Evolutionary conservation across 352 stramenopile species (phyloP).

Genomic region (Phytophthora nicotianae): DNA sequence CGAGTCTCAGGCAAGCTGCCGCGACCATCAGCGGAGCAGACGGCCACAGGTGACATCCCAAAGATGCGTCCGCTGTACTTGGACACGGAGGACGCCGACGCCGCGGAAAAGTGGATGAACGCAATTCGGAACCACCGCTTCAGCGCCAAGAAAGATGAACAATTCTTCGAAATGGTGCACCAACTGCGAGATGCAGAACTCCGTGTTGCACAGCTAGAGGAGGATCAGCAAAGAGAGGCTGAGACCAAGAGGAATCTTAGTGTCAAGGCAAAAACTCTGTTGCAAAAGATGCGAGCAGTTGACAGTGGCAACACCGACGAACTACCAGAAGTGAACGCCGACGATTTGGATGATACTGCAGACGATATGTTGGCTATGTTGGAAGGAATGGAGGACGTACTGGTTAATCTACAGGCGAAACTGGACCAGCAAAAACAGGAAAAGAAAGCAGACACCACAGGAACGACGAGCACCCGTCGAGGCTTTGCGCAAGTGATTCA

Average conservation of each 20-base stretch:
- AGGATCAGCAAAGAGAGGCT: constrained; percentile 34
- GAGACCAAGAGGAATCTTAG: constrained; percentile 20
- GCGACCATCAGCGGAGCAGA: constrained; percentile 37
- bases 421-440: constrained; percentile 49
- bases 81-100: constrained; percentile 53
- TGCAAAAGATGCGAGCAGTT: constrained; percentile 43
- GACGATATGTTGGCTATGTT: constrained; percentile 47
- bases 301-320: constrained; percentile 36
- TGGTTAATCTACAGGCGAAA: constrained; percentile 65
- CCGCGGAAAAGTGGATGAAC: constrained; percentile 72
- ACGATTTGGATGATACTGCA: constrained; percentile 29
- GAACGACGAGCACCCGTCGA: constrained; percentile 18
- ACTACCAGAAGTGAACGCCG: constrained; percentile 21
- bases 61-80: constrained; percentile 75
- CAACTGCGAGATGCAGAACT: constrained; percentile 47
- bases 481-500: constrained; percentile 38
- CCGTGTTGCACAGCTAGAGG: constrained; percentile 36
- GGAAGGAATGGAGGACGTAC: constrained; percentile 52
- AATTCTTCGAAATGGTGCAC: constrained; percentile 41
- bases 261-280: constrained; percentile 37
- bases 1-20: constrained; percentile 74
- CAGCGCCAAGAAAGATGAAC: constrained; percentile 50
- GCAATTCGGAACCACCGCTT: constrained; percentile 75
- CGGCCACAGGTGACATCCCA: constrained; percentile 36
- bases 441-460: constrained; percentile 35